A percentile compares a stretch with the other conserved stretches of the same genome.
Evolutionary conservation across 225 moss, liverwort and hornwort species (phyloP).

Genomic region (Ulota crispa): DNA sequence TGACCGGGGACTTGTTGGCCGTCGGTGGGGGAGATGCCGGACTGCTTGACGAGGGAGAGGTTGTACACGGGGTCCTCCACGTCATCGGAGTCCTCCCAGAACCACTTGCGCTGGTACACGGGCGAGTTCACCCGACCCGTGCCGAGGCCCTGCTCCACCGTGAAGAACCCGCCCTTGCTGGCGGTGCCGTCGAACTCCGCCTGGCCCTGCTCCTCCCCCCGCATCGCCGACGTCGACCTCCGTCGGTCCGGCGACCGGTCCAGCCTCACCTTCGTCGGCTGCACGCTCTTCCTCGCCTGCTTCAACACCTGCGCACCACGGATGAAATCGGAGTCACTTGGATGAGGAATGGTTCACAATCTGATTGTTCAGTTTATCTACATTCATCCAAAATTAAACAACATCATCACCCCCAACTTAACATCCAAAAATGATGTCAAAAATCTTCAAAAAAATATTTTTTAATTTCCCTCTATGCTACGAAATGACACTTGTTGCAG

Average conservation of each 20-base stretch:
- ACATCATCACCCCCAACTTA: too few relatives aligned
- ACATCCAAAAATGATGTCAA: too few relatives aligned
- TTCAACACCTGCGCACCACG: constrained; percentile 19
- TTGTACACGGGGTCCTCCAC: constrained; percentile 26
- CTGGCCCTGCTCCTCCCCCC: too few relatives aligned
- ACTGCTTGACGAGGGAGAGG: constrained; percentile 29
- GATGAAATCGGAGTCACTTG: too few relatives aligned
- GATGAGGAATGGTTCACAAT: too few relatives aligned
- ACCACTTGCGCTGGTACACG: constrained; percentile 50
- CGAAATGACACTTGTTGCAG: not conserved
- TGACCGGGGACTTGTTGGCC: not conserved
- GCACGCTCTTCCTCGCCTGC: constrained; percentile 16
- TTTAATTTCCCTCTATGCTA: too few relatives aligned
- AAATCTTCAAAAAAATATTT: too few relatives aligned
- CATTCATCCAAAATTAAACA: too few relatives aligned
- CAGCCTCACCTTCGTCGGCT: constrained; percentile 11
- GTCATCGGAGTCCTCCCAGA: constrained; percentile 31
- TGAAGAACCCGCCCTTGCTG: constrained; percentile 58
- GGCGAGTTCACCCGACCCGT: constrained; percentile 54
- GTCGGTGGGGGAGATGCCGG: constrained; percentile 2
- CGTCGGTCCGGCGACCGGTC: not conserved
- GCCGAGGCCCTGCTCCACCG: constrained; percentile 67
- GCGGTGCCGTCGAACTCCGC: constrained; percentile 8
- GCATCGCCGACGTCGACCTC: not conserved
- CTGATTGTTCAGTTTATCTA: too few relatives aligned